phyloP scores from a whole-genome alignment of 768 basidiomycete species.

The Roridomyces roridus region DNA sequence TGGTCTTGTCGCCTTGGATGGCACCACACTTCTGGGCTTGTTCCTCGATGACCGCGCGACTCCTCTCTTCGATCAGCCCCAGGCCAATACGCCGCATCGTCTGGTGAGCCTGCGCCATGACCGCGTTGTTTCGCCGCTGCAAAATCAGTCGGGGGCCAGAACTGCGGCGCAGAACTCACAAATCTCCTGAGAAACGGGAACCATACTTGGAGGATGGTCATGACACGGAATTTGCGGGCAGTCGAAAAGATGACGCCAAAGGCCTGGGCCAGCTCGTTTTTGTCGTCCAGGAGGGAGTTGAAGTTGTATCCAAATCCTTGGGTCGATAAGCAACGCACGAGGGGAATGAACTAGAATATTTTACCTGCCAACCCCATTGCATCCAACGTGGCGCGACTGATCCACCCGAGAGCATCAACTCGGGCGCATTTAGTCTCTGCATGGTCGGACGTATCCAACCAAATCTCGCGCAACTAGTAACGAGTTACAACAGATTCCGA shows the following conservation, averaged over 20 bases:
- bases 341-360: conserved; percentile 4
- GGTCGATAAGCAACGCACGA: neutral
- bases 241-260: conserved; percentile 61
- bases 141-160: conserved; percentile 12
- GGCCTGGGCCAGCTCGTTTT: conserved; percentile 60
- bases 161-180: conserved; percentile 42
- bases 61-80: conserved; percentile 58
- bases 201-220: conserved; percentile 62
- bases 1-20: conserved; percentile 37
- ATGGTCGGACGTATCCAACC: conserved; percentile 30
- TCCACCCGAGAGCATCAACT: conserved; percentile 60
- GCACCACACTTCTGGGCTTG: conserved; percentile 19
- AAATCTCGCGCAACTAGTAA: conserved; percentile 54
- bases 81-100: conserved; percentile 62
- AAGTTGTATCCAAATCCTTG: conserved; percentile 68
- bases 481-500: conserved; percentile 5
- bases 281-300: conserved; percentile 52
- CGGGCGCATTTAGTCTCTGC: conserved; percentile 22
- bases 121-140: conserved; percentile 53
- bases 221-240: conserved; percentile 55
- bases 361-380: conserved; percentile 70
- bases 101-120: conserved; percentile 47
- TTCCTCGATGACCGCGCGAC: conserved; percentile 41
- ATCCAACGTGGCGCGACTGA: conserved; percentile 67
- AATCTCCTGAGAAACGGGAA: conserved; percentile 60